Conservation (phyloP, 2,329 filamentous ascomycete species). For the Apiospora malaysiana region DNA sequence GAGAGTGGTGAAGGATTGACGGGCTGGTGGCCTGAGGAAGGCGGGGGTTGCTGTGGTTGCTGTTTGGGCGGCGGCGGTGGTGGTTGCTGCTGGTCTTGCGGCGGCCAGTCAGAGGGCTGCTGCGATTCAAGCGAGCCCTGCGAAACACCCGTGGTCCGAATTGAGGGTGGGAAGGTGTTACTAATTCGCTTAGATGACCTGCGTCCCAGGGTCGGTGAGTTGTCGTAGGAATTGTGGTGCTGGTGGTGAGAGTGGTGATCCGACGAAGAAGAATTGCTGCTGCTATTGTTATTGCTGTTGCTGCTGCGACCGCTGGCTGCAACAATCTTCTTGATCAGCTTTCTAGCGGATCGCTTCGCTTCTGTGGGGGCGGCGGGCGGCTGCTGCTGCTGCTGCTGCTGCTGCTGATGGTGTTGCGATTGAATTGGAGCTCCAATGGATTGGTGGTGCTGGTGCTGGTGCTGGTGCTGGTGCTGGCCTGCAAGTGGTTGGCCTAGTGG, state of each 20-base stretch:
- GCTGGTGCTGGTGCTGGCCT: conserved; percentile 25
- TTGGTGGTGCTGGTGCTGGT: conserved; percentile 26
- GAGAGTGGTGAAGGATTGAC: conserved; percentile 28
- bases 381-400: conserved; percentile 23
- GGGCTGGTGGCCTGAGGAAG: conserved; percentile 43
- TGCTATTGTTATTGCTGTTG: conserved; percentile 33
- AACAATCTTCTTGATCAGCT: conserved; percentile 59
- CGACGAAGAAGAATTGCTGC: conserved; percentile 18
- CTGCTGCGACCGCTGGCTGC: conserved; percentile 38
- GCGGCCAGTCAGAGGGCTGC: conserved; percentile 29
- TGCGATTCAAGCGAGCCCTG: conserved; percentile 37
- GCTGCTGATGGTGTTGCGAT: conserved; percentile 25
- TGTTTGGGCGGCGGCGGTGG: conserved; percentile 26
- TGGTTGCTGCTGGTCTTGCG: conserved; percentile 16
- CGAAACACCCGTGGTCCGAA: conserved; percentile 44
- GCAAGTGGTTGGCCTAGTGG: conserved; percentile 33
- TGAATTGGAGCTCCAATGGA: conserved; percentile 22
- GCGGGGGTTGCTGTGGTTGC: conserved; percentile 39
- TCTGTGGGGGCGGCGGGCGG: conserved; percentile 42
- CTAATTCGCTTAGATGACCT: conserved; percentile 64
- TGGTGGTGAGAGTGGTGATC: conserved; percentile 32
- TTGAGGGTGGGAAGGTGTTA: conserved; percentile 48
- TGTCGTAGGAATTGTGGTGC: conserved; percentile 49
- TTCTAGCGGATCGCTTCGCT: conserved; percentile 56
- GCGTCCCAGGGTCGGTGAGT: conserved; percentile 54